phyloP scores from a whole-genome alignment of 73 alveolate genomes.

The Stentor roeselii region DNA sequence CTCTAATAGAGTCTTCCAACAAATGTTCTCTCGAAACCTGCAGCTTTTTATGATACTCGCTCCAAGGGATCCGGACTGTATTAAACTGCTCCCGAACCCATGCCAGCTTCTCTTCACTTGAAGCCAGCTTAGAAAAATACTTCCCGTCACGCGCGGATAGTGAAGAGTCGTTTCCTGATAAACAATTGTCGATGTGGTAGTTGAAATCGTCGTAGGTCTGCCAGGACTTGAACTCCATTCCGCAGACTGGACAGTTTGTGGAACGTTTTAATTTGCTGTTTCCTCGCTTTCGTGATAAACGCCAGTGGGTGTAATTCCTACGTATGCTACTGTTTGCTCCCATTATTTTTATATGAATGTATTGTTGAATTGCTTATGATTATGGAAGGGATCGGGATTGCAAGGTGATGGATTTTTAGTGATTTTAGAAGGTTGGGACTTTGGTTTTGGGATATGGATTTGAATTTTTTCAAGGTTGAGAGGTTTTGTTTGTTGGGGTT shows the following conservation, averaged over 20 bases:
- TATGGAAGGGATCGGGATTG: too few relatives aligned
- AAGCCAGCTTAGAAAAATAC: neutral
- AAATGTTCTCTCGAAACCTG: constrained; percentile 31
- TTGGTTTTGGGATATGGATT: too few relatives aligned
- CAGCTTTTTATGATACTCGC: constrained; percentile 29
- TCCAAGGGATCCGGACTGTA: constrained; percentile 55
- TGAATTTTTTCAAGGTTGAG: too few relatives aligned
- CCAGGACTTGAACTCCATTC: constrained; percentile 12
- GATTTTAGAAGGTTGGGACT: too few relatives aligned
- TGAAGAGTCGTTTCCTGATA: neutral
- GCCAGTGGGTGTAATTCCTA: neutral
- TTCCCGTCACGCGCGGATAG: neutral
- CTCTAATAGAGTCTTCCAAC: constrained; percentile 33
- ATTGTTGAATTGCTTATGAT: too few relatives aligned
- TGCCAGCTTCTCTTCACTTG: constrained; percentile 1
- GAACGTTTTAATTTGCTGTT: neutral
- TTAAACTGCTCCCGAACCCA: constrained; percentile 48
- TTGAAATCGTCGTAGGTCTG: constrained; percentile 12
- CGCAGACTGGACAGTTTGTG: constrained; percentile 6
- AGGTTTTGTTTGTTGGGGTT: too few relatives aligned
- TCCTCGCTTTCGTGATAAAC: neutral
- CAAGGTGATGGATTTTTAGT: too few relatives aligned
- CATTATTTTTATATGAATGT: too few relatives aligned
- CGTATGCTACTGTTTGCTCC: neutral
- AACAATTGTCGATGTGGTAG: constrained; percentile 15